A percentile compares a stretch with the other conserved stretches of the same genome.
Conservation (phyloP, 2,329 filamentous ascomycete species). For the Tricladium varicosporioides region DNA sequence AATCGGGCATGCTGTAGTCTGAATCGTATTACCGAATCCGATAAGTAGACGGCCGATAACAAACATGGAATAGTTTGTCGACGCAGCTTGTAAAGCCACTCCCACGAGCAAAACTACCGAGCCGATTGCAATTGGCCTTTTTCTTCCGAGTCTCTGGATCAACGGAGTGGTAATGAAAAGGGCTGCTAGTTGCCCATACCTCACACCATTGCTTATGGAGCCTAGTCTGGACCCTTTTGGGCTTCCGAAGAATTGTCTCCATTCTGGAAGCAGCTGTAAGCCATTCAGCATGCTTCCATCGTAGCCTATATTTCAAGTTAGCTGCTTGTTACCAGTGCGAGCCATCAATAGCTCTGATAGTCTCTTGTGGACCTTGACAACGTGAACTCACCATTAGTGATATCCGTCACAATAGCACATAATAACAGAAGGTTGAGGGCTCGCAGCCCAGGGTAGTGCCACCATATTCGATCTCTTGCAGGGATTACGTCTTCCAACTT, state of each 20-base stretch:
- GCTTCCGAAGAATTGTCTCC: slow-evolving; percentile 9
- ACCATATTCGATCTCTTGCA: slow-evolving; percentile 9
- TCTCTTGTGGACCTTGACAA: no score
- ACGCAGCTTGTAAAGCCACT: slow-evolving; percentile 9
- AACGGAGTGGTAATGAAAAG: slow-evolving; percentile 3
- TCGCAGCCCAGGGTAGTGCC: slow-evolving; percentile 4
- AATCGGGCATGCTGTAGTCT: slow-evolving; percentile 7
- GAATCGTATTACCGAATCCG: slow-evolving; percentile 12
- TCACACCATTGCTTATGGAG: slow-evolving; percentile 10
- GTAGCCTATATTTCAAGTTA: slow-evolving; percentile 1
- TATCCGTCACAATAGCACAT: slow-evolving; percentile 12
- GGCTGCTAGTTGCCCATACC: slow-evolving; percentile 7
- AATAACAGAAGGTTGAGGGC: slow-evolving; percentile 13
- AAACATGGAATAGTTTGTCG: slow-evolving; percentile 14
- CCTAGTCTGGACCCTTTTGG: slow-evolving; percentile 12
- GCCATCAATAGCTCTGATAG: not conserved
- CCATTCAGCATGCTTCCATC: slow-evolving; percentile 18
- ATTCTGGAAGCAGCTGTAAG: slow-evolving; percentile 12
- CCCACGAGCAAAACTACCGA: slow-evolving; percentile 10
- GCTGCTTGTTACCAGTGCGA: not conserved
- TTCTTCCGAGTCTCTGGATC: slow-evolving; percentile 10
- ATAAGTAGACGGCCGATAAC: slow-evolving; percentile 12
- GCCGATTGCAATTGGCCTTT: slow-evolving; percentile 10
- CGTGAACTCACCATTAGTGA: slow-evolving; percentile 4
- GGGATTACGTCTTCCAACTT: slow-evolving; percentile 10